A percentile compares a stretch with the other conserved stretches of the same genome.
Conservation (phyloP, 371 early-diverging fungal genomes). For the Apophysomyces sp. region DNA sequence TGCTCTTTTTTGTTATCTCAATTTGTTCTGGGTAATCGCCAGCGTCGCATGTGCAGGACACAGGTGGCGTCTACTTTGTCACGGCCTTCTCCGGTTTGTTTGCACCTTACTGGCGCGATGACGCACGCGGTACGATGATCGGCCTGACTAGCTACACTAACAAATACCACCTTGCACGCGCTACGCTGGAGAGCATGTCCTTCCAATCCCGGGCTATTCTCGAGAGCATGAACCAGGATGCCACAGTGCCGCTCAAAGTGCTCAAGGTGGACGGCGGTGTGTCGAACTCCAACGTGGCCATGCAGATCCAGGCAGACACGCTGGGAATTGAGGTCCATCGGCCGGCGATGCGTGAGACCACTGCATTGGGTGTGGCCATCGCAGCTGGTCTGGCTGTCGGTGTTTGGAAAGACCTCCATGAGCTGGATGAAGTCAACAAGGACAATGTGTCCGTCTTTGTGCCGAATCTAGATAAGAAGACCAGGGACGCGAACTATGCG, state of each 20-base stretch:
- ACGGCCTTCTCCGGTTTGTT: conserved; percentile 90
- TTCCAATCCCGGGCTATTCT: conserved; percentile 86
- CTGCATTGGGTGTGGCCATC: conserved; percentile 89
- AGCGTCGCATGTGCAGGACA: conserved; percentile 57
- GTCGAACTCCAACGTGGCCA: conserved; percentile 76
- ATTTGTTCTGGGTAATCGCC: not conserved
- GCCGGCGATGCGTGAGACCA: conserved; percentile 86
- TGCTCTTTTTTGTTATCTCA: not conserved
- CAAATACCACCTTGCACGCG: conserved; percentile 80
- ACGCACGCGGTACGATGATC: conserved; percentile 82
- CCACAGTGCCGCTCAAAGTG: conserved; percentile 53
- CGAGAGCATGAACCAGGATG: conserved; percentile 83
- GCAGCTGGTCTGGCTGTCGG: conserved; percentile 85
- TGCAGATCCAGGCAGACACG: conserved; percentile 89
- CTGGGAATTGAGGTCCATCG: conserved; percentile 76
- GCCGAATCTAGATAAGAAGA: conserved; percentile 35
- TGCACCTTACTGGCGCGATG: conserved; percentile 91
- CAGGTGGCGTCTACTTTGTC: conserved; percentile 90
- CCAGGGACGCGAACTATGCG: conserved; percentile 55
- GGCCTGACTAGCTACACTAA: conserved; percentile 85
- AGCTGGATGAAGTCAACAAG: conserved; percentile 23
- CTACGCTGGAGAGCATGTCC: conserved; percentile 83
- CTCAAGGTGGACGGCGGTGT: conserved; percentile 90
- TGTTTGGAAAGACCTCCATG: conserved; percentile 50
- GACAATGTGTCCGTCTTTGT: conserved; percentile 31